Evolutionary conservation across 345 rosid genomes (phyloP).

Genomic region (Syzygium oleosum): DNA sequence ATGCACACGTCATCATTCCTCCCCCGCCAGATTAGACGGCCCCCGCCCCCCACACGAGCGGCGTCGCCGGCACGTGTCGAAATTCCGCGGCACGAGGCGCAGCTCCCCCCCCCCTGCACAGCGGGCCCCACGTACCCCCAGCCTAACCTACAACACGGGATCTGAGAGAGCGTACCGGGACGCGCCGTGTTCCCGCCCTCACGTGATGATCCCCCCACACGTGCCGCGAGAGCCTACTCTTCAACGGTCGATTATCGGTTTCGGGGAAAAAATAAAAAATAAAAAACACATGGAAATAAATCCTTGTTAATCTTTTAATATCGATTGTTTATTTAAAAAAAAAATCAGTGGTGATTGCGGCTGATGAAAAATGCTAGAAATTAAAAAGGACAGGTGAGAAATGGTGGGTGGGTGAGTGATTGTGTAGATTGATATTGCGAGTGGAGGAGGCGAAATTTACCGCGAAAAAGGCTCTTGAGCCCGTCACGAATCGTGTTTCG

Average conservation of each 20-base stretch:
- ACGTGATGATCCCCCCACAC: not conserved
- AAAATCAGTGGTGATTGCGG: not conserved
- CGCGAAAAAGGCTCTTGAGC: not conserved
- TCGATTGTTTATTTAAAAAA: not conserved
- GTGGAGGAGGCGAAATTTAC: not conserved
- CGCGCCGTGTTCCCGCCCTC: not conserved
- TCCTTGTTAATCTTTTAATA: not conserved
- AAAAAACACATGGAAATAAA: not conserved
- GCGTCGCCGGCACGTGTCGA: not conserved
- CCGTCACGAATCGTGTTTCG: rapidly evolving
- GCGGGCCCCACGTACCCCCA: not conserved
- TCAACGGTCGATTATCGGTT: not conserved
- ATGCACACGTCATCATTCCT: not conserved
- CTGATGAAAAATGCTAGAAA: not conserved
- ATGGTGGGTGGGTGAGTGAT: not conserved
- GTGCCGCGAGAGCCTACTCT: not conserved
- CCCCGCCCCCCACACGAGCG: not conserved
- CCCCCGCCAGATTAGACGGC: not conserved
- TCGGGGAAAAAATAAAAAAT: not conserved
- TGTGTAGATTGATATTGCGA: not conserved
- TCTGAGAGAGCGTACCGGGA: not conserved
- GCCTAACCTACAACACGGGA: not conserved
- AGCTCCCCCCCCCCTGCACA: not conserved
- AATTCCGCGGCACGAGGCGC: not conserved
- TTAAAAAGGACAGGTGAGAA: not conserved